These are phyloP conservation scores for Aethionema arabicum DNA, from an alignment of 345 rosid genomes.

Conservation along the genomic window DNA sequence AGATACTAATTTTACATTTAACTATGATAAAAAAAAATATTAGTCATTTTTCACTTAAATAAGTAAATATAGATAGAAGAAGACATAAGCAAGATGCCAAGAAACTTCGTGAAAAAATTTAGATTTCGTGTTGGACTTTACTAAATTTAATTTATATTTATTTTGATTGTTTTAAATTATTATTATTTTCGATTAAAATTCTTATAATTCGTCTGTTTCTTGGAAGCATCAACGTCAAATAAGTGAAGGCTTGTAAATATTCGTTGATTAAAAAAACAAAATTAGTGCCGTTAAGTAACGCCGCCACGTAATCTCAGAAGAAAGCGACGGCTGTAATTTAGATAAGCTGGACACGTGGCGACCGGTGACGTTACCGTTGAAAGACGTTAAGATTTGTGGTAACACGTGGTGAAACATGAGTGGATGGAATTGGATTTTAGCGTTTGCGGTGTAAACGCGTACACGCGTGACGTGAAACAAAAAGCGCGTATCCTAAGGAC, in stretches of 20 bases:
- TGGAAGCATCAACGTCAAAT: not conserved
- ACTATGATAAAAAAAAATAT: no score
- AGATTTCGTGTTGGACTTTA: slow-evolving; percentile 10
- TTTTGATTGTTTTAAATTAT: not conserved
- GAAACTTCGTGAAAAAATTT: not conserved
- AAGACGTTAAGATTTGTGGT: not conserved
- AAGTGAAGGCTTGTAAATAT: not conserved
- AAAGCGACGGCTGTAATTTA: slow-evolving; percentile 12
- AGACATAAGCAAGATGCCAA: not conserved
- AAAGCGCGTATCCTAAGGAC: slow-evolving; percentile 30
- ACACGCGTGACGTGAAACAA: slow-evolving; percentile 16
- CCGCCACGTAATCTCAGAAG: slow-evolving; percentile 11
- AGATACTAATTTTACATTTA: no score
- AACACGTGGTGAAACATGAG: not conserved
- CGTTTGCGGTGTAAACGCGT: slow-evolving; percentile 13
- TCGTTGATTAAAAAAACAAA: slow-evolving; percentile 5
- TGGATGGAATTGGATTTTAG: slow-evolving; percentile 2
- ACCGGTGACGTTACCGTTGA: not conserved
- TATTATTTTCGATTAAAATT: not conserved
- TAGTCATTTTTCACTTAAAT: no score
- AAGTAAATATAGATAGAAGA: not conserved
- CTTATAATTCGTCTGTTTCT: not conserved
- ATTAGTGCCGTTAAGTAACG: slow-evolving; percentile 13
- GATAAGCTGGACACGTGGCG: slow-evolving; percentile 7
- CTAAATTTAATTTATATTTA: not conserved